Evolutionary conservation across 1,284 basidiomycete genomes (phyloP), one percentile per base, ranked within the genome.

Genomic region (Microbotryomycetes sp.): DNA sequence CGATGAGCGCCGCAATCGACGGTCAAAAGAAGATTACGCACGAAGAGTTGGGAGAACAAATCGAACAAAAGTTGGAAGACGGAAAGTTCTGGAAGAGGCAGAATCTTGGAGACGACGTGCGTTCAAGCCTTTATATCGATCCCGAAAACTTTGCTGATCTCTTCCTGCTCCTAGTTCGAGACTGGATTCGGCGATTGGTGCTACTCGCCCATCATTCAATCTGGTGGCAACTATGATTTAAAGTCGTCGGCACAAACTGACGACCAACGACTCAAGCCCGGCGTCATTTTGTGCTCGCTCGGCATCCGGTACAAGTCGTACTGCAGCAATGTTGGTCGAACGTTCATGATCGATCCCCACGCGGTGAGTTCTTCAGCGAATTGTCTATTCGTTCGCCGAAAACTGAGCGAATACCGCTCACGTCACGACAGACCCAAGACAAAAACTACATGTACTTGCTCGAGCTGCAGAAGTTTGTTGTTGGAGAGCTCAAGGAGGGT

Each of bases 171-270:
- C 11, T 57, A 91, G 88, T 81, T 92, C 60, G 93, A 98, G 74
- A 91, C 89, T 81, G 79, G 80, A 27, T 82, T 87, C 13, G 87
- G 89, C 3, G 93, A 97, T 76, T 94, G 93, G 78, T 89, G 90
- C 69, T 97, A 94, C 75, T 85, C 89, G 4, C 93, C 94, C 3
- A 93, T 97, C 74, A 89, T 97, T 72, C 93, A 97, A 73, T 97
- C 92, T 3, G 88, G 87, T 57, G 88, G 89, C 18, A 85, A 85
- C 46, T 97, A 96, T 74, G 93, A 97, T 73, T 80, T 97, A 54
- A 84, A 86, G 65, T 86, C 87, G 26, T 89, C 86, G 2, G 91
- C 89, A 0, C 86, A 90, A 74, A 93, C 92, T 2, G 86, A 88
- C 27, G 78, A 82, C 30, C 88, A 94, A 71, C 82, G 82, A 61